phyloP scores from a whole-genome alignment of 23 red algal species.

The Gracilaria caudata region DNA sequence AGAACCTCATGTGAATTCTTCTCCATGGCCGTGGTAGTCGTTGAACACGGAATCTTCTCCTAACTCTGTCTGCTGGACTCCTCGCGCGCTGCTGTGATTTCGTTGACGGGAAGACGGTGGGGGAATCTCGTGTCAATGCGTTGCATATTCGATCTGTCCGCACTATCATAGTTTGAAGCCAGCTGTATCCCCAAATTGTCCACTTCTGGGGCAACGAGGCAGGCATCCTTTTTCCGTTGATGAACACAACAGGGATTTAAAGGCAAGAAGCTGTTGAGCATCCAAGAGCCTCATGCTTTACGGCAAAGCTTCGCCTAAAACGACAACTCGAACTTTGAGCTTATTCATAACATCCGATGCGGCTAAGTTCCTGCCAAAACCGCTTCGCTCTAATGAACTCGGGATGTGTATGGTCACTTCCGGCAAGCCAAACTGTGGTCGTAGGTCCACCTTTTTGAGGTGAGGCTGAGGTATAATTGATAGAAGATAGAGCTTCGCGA shows the following conservation, averaged over 20 bases:
- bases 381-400: slow-evolving; percentile 18
- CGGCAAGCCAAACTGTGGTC: slow-evolving; percentile 55
- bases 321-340: slow-evolving; percentile 29
- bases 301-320: slow-evolving; percentile 6
- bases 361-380: slow-evolving; percentile 14
- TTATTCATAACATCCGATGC: slow-evolving; percentile 19
- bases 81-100: neutral
- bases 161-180: slow-evolving; percentile 14
- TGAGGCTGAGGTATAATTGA: neutral
- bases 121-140: slow-evolving; percentile 10
- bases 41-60: neutral
- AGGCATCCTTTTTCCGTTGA: slow-evolving; percentile 47
- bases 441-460: neutral
- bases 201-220: neutral
- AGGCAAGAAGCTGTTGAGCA: neutral
- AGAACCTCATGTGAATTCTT: neutral
- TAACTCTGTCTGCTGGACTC: neutral
- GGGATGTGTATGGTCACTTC: neutral
- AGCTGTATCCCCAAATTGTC: slow-evolving; percentile 46
- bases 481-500: neutral
- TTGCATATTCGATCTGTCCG: neutral
- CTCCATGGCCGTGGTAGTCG: neutral
- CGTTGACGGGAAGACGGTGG: slow-evolving; percentile 13
- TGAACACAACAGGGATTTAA: slow-evolving; percentile 3
- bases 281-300: slow-evolving; percentile 25